Evolutionary conservation across 192 early-diverging fungal species (phyloP), one percentile per base, ranked within the genome.

Genomic region (Spizellomyces sp.): DNA sequence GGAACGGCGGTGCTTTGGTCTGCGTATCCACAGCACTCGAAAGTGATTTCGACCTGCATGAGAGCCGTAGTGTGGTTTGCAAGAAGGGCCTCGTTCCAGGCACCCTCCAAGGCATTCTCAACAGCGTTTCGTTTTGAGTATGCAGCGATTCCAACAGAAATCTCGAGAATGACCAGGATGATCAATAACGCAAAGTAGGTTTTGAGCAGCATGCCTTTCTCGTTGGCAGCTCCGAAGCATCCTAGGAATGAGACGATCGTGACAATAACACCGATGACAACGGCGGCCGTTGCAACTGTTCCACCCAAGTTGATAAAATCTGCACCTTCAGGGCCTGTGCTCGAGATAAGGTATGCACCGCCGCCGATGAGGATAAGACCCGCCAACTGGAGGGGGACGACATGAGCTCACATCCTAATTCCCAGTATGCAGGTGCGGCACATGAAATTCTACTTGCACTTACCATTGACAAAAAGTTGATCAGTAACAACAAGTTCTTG

Each of bases 1-100:
- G 70, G 60, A 7, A 43, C 43, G 8, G 45, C 14, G 58, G 67
- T 61, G 61, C 50, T 70, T 8, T 72, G 54, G 69, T 67, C 74
- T 27, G 45, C 15, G 70, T 70, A 84, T 15, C 85, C 85, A 54
- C 85, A 86, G 79, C 85, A 86, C 22, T 75, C 15, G 60, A 67
- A 62, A n/a, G 58, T 50, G 57, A 58, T 41, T 59, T 66, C 66
- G 14, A 77, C 48, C 41, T 45, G n/a, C 36, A 77, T 42, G 36
- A 78, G 17, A 6, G 73, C 44, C 41, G 55, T 75, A 5, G 67
- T 70, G 61, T 55, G 43, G 6, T 58, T 19, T 9, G 45, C 44
- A 44, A 58, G 64, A 43, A 68, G 66, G n/a, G 76, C 77, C 67
- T 86, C 85, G 68, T 90, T 89, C 95, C 95, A 97, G 19, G 85